Base-by-base conservation (phyloP, 1,139 yeast genomes). In the Hyphopichia wangnamkhiaoensis region DNA sequence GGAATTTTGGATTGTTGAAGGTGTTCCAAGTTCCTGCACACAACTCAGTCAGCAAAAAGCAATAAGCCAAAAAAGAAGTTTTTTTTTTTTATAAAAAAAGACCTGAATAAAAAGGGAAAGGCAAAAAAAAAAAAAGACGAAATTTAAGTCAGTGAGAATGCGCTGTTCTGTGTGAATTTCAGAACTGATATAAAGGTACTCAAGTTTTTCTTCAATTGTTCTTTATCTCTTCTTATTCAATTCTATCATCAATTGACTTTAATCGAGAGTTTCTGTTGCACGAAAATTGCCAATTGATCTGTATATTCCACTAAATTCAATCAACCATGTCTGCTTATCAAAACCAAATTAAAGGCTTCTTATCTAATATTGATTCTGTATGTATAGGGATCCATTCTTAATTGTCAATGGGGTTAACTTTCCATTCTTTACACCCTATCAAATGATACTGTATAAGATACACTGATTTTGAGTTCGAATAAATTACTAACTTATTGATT, bases 241-340 rank as follows among this genome's bases (percentile, higher is more conserved):
- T 15, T 28, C 6, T 19, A 26, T 21, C n/a, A 21, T 23, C 28
- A 32, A 32, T 21, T 26, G 9, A 34, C 14, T 33, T 15, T 6
- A 21, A 4, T 17, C 25, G 12, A 21, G 9, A 8, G n/a, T n/a
- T n/a, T n/a, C n/a, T n/a, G n/a, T n/a, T n/a, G n/a, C n/a, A n/a
- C n/a, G n/a, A n/a, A n/a, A n/a, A n/a, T n/a, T n/a, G n/a, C n/a
- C 7, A 12, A 21, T 21, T 21, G 25, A 8, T 21, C 25, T 21
- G 7, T 7, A 21, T 21, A 21, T 8, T n/a, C n/a, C n/a, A 21
- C 25, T 12, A 21, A 21, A 13, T 29, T 7, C 8, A 10, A 8
- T 33, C 10, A 28, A 23, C n/a, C 12, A 35, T 35, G 38, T 35
- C 38, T 15, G 38, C 38, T 31, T 23, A 23, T 25, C 38, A 35